A percentile compares a stretch with the other conserved stretches of the same genome.
Conservation (phyloP, 2,329 filamentous ascomycete species). For the Cercospora sp. region DNA sequence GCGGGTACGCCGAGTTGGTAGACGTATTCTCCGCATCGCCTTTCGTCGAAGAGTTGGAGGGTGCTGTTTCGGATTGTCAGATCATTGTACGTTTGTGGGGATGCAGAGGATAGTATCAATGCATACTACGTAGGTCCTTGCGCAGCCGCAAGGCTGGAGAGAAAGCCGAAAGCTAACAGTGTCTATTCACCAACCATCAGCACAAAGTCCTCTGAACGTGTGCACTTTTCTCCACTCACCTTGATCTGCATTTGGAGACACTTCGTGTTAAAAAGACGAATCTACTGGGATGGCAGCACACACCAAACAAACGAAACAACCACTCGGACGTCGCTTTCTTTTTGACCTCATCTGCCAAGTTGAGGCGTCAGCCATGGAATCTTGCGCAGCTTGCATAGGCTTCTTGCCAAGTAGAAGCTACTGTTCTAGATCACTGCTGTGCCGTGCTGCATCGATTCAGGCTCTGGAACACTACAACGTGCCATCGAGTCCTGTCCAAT, state of each 20-base stretch:
- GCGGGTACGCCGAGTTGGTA: not conserved
- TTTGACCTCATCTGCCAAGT: not conserved
- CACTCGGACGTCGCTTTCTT: not conserved
- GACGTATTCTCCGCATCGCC: not conserved
- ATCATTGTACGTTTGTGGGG: no score
- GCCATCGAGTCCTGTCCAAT: not conserved
- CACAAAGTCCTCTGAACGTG: rapidly evolving
- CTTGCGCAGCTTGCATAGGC: not conserved
- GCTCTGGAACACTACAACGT: not conserved
- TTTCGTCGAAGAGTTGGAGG: not conserved
- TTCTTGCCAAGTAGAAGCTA: not conserved
- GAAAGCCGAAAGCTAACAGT: not conserved
- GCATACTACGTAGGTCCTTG: not conserved
- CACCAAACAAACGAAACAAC: no score
- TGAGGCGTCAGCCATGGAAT: not conserved
- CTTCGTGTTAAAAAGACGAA: not conserved
- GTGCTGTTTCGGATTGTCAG: not conserved
- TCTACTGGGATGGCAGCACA: no score
- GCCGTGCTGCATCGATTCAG: not conserved
- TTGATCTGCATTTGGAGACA: not conserved
- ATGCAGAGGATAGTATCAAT: no score
- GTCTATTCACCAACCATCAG: not conserved
- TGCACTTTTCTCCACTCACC: not conserved
- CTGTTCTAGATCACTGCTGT: not conserved
- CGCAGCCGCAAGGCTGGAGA: not conserved